phyloP scores from a whole-genome alignment of 2,329 filamentous ascomycete genomes.

The Aspergillus proliferans region DNA sequence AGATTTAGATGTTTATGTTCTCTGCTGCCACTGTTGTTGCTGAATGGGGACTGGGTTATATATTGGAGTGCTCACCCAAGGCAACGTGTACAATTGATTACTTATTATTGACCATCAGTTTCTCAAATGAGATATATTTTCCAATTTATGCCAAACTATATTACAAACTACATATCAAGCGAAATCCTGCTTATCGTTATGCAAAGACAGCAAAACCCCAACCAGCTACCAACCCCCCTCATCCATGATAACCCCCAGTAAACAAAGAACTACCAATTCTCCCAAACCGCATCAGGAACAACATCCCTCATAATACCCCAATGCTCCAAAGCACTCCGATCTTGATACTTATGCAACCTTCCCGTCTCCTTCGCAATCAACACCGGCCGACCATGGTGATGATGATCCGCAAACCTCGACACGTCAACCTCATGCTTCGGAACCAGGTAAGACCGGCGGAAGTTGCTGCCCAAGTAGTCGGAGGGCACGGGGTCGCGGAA shows the following conservation, averaged over 20 bases:
- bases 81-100: too few relatives aligned
- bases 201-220: too few relatives aligned
- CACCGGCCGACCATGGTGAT: constrained; percentile 39
- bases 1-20: not conserved
- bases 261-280: constrained; percentile 61
- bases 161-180: too few relatives aligned
- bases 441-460: constrained; percentile 62
- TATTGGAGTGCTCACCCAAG: too few relatives aligned
- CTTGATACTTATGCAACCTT: constrained; percentile 65
- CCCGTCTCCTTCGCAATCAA: constrained; percentile 51
- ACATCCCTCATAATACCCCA: constrained; percentile 90
- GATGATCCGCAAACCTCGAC: constrained; percentile 27
- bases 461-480: constrained; percentile 68
- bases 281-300: constrained; percentile 72
- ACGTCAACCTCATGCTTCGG: constrained; percentile 64
- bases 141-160: too few relatives aligned
- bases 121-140: too few relatives aligned
- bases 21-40: too few relatives aligned
- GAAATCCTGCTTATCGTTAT: too few relatives aligned
- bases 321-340: constrained; percentile 71
- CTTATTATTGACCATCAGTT: too few relatives aligned
- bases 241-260: not conserved
- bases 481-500: constrained; percentile 61
- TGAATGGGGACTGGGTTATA: too few relatives aligned
- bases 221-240: not conserved